Conservation (phyloP, 177 flowering plant species). For the Telopea speciosissima region DNA sequence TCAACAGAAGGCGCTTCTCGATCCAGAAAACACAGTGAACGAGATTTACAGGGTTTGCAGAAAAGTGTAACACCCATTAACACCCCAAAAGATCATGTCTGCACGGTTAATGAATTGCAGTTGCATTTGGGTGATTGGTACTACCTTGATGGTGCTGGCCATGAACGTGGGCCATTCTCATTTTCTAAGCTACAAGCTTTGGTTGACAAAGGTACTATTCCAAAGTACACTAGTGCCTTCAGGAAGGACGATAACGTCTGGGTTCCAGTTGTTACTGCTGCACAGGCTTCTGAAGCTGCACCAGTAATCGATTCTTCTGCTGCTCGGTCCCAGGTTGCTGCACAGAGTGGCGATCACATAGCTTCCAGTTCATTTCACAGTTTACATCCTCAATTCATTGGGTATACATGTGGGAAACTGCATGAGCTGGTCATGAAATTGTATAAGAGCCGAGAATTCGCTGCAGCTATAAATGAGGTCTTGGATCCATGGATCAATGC, state of each 20-base stretch:
- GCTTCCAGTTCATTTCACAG: slow-evolving; percentile 44
- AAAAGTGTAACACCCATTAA: slow-evolving; percentile 32
- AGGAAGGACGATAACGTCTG: slow-evolving; percentile 79
- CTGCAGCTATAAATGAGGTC: slow-evolving; percentile 90
- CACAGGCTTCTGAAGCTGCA: slow-evolving; percentile 28
- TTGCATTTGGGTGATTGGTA: slow-evolving; percentile 92
- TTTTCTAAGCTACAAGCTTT: slow-evolving; percentile 53
- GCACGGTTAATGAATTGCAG: slow-evolving; percentile 59
- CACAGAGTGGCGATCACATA: slow-evolving; percentile 12
- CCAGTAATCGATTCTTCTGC: slow-evolving; percentile 23
- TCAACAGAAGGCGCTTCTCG: slow-evolving; percentile 41
- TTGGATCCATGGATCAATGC: slow-evolving; percentile 93
- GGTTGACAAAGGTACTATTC: slow-evolving; percentile 61
- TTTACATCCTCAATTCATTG: slow-evolving; percentile 87
- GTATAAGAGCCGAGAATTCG: slow-evolving; percentile 91
- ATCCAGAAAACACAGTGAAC: slow-evolving; percentile 30
- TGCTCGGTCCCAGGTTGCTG: slow-evolving; percentile 18
- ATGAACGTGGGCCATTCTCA: slow-evolving; percentile 73
- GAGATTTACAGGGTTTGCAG: slow-evolving; percentile 25
- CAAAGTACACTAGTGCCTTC: slow-evolving; percentile 64
- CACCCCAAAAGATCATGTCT: slow-evolving; percentile 62
- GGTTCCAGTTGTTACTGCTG: slow-evolving; percentile 62
- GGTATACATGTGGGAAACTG: slow-evolving; percentile 87
- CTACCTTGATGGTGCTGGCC: slow-evolving; percentile 91
- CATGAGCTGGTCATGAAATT: slow-evolving; percentile 97